These are phyloP conservation scores for Aspergillus cristatus DNA, from an alignment of 495 filamentous ascomycete genomes.

Conservation along the genomic window DNA sequence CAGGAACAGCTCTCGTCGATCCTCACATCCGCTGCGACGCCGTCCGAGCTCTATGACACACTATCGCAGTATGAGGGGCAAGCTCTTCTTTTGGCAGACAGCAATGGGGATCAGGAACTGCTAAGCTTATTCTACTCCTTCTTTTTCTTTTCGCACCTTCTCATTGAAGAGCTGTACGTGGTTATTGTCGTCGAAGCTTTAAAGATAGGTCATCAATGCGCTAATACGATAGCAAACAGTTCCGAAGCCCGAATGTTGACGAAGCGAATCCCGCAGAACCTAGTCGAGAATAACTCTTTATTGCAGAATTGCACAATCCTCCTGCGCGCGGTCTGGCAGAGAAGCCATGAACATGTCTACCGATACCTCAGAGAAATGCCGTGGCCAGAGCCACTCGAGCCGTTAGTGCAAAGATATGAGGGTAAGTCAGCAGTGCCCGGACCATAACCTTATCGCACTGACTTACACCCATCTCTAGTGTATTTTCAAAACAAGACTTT, in stretches of 20 bases:
- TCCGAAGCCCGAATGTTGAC: slow-evolving; percentile 44
- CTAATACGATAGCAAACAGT: slow-evolving; percentile 10
- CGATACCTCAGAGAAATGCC: slow-evolving; percentile 28
- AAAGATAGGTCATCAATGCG: no score
- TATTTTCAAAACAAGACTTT: slow-evolving; percentile 42
- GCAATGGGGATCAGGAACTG: slow-evolving; percentile 16
- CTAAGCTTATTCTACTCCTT: slow-evolving; percentile 41
- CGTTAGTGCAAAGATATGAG: slow-evolving; percentile 34
- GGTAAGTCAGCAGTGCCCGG: slow-evolving; percentile 15
- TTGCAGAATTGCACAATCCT: slow-evolving; percentile 37
- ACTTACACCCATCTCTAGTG: slow-evolving; percentile 11
- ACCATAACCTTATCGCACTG: neutral
- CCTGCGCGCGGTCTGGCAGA: slow-evolving; percentile 42
- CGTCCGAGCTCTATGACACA: slow-evolving; percentile 33
- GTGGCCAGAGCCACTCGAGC: slow-evolving; percentile 33
- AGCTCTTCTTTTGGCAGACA: slow-evolving; percentile 24
- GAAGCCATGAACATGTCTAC: slow-evolving; percentile 34
- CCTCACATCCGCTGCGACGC: slow-evolving; percentile 21
- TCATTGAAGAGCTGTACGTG: slow-evolving; percentile 42
- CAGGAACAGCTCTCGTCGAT: slow-evolving; percentile 31
- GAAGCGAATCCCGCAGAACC: slow-evolving; percentile 33
- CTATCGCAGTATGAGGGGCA: slow-evolving; percentile 37
- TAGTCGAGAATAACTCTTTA: slow-evolving; percentile 29
- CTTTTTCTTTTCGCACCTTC: slow-evolving; percentile 44
- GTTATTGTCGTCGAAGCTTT: no score